These are phyloP conservation scores for Pyrus communis DNA, from an alignment of 306 rosid species.

Conservation along the genomic window DNA sequence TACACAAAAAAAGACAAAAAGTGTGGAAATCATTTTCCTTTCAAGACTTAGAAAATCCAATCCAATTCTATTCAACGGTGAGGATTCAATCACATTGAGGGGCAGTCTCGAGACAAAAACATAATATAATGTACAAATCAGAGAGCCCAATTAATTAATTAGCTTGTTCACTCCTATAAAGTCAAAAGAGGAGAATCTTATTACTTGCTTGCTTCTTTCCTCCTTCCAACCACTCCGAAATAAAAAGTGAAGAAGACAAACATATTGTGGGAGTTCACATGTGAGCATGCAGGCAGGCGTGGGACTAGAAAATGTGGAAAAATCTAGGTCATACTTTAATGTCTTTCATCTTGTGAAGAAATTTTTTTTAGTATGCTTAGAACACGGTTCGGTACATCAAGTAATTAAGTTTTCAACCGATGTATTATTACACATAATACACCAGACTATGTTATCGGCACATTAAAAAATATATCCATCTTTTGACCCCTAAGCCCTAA, in stretches of 20 bases:
- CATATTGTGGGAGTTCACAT: conserved; percentile 36
- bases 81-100: background rate
- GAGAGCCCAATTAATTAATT: background rate
- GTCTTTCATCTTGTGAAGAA: no score
- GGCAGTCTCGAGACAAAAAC: background rate
- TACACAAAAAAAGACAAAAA: no score
- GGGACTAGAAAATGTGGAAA: conserved; percentile 29
- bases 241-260: conserved; percentile 32
- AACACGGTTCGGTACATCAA: accelerated
- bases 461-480: conserved; percentile 22
- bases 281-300: conserved; percentile 35
- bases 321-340: conserved; percentile 14
- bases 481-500: conserved; percentile 16
- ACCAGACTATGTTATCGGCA: no score
- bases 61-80: background rate
- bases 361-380: no score
- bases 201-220: conserved; percentile 15
- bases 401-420: no score
- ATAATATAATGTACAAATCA: background rate
- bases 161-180: background rate
- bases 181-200: conserved; percentile 28
- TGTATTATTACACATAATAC: no score
- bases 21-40: no score
- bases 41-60: background rate
- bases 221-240: background rate